Evolutionary conservation across 2,329 filamentous ascomycete species (phyloP).

Genomic region (Pseudogymnoascus sp.): DNA sequence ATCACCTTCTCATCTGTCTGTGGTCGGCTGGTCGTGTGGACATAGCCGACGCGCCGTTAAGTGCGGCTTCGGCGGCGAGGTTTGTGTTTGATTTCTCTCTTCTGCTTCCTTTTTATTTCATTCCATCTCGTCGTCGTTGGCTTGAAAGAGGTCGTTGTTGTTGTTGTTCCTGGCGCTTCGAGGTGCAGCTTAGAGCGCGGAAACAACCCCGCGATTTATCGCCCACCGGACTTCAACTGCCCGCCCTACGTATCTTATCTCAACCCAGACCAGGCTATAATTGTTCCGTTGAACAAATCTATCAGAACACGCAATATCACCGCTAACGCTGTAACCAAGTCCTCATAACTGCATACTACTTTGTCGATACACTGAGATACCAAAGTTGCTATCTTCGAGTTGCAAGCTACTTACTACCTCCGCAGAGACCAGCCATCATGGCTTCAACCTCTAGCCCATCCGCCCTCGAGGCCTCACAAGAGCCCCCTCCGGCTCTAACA

Average conservation of each 20-base stretch:
- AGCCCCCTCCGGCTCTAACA: not conserved
- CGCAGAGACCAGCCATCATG: not conserved
- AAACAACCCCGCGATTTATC: not conserved
- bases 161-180: not conserved
- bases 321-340: not conserved
- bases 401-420: not conserved
- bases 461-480: not conserved
- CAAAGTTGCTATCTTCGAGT: not conserved
- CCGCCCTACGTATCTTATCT: not conserved
- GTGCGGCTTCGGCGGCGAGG: not conserved
- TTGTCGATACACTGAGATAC: not conserved
- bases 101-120: not conserved
- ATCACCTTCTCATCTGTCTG: not conserved
- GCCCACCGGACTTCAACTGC: not conserved
- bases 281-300: not conserved
- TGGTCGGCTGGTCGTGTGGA: not conserved
- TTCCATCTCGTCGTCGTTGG: not conserved
- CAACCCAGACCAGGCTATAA: constrained; percentile 1
- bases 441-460: not conserved
- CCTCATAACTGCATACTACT: not conserved
- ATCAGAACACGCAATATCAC: constrained; percentile 3
- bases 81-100: not conserved
- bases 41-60: not conserved
- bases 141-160: not conserved
- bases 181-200: not conserved